These are phyloP conservation scores for Didymella keratinophila DNA, from an alignment of 2,329 filamentous ascomycete genomes.

Conservation along the genomic window DNA sequence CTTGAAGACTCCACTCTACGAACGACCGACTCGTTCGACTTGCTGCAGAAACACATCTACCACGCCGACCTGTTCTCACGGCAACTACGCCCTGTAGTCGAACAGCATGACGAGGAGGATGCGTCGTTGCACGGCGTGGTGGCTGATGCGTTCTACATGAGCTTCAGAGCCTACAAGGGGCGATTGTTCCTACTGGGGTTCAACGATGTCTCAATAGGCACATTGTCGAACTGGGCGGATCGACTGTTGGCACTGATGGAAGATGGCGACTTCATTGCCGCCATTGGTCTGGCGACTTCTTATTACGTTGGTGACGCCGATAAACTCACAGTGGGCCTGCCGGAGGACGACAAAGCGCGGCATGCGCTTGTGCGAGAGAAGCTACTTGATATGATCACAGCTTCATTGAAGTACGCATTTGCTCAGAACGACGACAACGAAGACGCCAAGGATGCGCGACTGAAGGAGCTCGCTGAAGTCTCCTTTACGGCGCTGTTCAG, in stretches of 20 bases:
- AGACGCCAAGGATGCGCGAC: slow-evolving; percentile 63
- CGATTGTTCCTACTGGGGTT: slow-evolving; percentile 92
- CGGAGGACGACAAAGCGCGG: slow-evolving; percentile 78
- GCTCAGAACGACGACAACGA: slow-evolving; percentile 63
- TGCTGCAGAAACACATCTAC: slow-evolving; percentile 90
- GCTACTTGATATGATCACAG: slow-evolving; percentile 89
- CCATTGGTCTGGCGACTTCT: slow-evolving; percentile 86
- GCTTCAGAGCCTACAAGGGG: slow-evolving; percentile 94
- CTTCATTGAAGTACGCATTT: slow-evolving; percentile 90
- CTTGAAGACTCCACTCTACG: slow-evolving; percentile 85
- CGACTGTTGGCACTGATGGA: slow-evolving; percentile 93
- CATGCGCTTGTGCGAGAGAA: slow-evolving; percentile 88
- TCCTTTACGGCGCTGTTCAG: slow-evolving; percentile 85
- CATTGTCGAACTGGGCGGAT: slow-evolving; percentile 96
- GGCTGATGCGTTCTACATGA: slow-evolving; percentile 98
- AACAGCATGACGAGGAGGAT: slow-evolving; percentile 87
- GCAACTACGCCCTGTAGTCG: slow-evolving; percentile 84
- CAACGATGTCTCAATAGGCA: slow-evolving; percentile 89
- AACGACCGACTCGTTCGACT: slow-evolving; percentile 92
- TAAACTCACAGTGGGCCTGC: slow-evolving; percentile 90
- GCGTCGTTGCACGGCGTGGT: slow-evolving; percentile 92
- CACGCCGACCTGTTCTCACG: slow-evolving; percentile 89
- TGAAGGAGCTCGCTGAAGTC: slow-evolving; percentile 80
- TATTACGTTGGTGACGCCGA: slow-evolving; percentile 94
- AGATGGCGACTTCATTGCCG: slow-evolving; percentile 91